Evolutionary conservation across 2,329 filamentous ascomycete genomes (phyloP).

Genomic region (Ceratocystis albifundus): DNA sequence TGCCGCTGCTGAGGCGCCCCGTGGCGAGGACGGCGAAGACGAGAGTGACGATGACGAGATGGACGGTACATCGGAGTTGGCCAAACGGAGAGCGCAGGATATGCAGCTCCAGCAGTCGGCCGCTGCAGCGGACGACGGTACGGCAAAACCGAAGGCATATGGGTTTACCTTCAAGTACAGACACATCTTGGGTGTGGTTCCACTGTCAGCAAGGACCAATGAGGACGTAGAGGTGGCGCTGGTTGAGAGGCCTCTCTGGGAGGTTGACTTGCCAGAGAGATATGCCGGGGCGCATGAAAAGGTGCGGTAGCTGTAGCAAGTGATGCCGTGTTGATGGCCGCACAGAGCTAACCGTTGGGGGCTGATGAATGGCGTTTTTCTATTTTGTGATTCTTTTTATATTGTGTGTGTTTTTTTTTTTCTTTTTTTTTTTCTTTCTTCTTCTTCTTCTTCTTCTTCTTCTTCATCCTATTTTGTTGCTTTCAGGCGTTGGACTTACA

Average conservation of each 20-base stretch:
- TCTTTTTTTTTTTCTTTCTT: no score
- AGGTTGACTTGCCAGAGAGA: constrained; percentile 63
- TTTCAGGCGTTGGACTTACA: constrained; percentile 4
- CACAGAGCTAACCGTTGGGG: not conserved
- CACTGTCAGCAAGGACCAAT: constrained; percentile 32
- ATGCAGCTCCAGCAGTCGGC: constrained; percentile 26
- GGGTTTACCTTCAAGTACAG: constrained; percentile 92
- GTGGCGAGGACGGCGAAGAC: constrained; percentile 31
- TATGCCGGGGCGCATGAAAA: constrained; percentile 33
- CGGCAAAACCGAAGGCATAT: constrained; percentile 31
- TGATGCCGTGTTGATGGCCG: not conserved
- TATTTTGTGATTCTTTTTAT: not conserved
- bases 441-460: no score
- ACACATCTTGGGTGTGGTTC: constrained; percentile 67
- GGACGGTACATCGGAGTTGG: constrained; percentile 3
- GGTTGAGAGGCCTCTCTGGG: constrained; percentile 76
- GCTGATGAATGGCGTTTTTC: constrained; percentile 2
- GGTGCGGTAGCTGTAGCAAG: constrained; percentile 13
- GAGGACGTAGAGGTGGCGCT: constrained; percentile 64
- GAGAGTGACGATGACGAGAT: constrained; percentile 30
- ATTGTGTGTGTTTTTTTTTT: not conserved
- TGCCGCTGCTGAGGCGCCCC: constrained; percentile 25
- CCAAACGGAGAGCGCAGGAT: constrained; percentile 19
- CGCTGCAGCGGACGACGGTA: constrained; percentile 25
- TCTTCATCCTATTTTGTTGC: not conserved